Evolutionary conservation across 2,329 filamentous ascomycete species (phyloP).

Genomic region (Alternaria ventricosa): DNA sequence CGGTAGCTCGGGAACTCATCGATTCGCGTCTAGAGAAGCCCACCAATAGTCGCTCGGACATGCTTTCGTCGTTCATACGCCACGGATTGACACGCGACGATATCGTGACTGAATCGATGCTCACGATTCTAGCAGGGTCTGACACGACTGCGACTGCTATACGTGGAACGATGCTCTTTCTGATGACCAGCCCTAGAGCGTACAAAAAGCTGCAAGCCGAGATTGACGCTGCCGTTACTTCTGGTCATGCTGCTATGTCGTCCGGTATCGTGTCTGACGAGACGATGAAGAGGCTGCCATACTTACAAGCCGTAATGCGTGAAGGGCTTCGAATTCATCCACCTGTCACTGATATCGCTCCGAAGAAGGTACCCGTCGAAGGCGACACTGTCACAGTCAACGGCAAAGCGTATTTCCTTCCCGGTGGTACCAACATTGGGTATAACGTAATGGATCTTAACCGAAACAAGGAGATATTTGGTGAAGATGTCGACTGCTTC

Average conservation of each 20-base stretch:
- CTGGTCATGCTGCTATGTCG: constrained; percentile 18
- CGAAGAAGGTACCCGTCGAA: constrained; percentile 32
- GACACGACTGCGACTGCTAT: constrained; percentile 65
- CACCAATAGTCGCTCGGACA: constrained; percentile 56
- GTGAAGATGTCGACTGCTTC: constrained; percentile 52
- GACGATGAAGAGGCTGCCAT: constrained; percentile 47
- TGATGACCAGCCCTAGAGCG: constrained; percentile 57
- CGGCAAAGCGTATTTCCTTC: constrained; percentile 28
- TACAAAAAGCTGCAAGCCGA: constrained; percentile 55
- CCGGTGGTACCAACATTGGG: constrained; percentile 35
- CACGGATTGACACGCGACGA: constrained; percentile 50
- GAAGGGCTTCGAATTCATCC: constrained; percentile 53
- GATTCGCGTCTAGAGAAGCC: constrained; percentile 38
- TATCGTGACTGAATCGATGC: constrained; percentile 50
- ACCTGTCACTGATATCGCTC: constrained; percentile 34
- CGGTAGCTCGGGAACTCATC: constrained; percentile 23
- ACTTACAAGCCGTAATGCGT: constrained; percentile 55
- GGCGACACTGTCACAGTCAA: constrained; percentile 34
- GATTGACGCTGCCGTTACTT: constrained; percentile 47
- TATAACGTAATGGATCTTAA: constrained; percentile 32
- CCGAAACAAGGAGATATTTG: constrained; percentile 32
- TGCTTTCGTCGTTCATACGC: constrained; percentile 60
- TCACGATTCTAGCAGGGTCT: constrained; percentile 61
- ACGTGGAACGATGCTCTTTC: constrained; percentile 58
- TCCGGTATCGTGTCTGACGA: constrained; percentile 55